Evolutionary conservation across 2,329 filamentous ascomycete genomes (phyloP), one percentile per base, ranked within the genome.

Genomic region (Dactylellina parvicollis): DNA sequence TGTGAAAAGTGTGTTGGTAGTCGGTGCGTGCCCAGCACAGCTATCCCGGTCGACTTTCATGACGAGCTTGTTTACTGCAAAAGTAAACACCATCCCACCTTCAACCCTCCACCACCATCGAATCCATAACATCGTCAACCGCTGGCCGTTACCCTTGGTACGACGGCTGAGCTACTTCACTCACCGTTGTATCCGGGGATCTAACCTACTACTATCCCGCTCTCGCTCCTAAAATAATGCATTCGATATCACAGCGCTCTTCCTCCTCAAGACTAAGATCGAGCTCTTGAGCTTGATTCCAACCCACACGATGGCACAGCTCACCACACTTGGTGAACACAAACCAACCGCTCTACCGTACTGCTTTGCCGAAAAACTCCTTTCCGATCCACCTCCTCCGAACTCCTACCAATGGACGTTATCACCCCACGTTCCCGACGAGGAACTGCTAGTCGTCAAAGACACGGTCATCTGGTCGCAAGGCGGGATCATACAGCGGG

Each of bases 251-350:
- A 47, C 59, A 34, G 59, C 28, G 44, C 24, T 18, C 16, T 34
- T 20, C 34, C 16, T 64, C 24, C 36, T 59, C 44, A 49, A 24
- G 44, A 47, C 40, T 46, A 14, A 49, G 38, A n/a, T 52, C 66
- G 26, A 38, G 52, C 46, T 49, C 60, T 36, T 54, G 34, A 66
- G 69, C 69, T 73, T 73, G 50, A 60, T 66, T 47, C 52, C 26
- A 38, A 24, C 65, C n/a, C 64, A 61, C 69, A 81, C 77, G 78
- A 99, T 99, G 96, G 94, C 94, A 77, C 89, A 90, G 80, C 88
- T 97, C 82, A 91, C 88, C 81, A 97, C 94, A 76, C 86, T 97
- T 79, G 95, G 95, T 81, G 85, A 96, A 79, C 94, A 98, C 83
- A 89, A 90, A 82, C 93, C 96, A 73, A 87, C 90, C 74, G 92